These are phyloP conservation scores for Leptomonas pyrrhocoris DNA, from an alignment of 208 protist species.

Conservation along the genomic window DNA sequence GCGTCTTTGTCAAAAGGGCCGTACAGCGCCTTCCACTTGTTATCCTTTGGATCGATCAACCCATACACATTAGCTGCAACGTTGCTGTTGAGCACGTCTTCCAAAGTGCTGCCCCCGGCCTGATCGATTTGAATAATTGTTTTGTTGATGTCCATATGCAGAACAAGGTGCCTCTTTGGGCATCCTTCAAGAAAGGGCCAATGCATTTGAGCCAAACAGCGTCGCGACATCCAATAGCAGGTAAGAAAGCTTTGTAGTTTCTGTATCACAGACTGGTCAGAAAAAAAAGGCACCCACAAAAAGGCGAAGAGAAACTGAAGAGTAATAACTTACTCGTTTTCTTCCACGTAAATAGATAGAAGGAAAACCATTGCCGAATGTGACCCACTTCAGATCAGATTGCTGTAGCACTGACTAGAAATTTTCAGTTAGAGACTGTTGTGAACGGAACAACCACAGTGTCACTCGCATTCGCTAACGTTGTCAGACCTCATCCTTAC, in stretches of 20 bases:
- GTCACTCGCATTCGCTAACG: background rate
- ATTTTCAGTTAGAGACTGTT: too few relatives aligned
- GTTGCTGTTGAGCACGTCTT: slow-evolving; percentile 90
- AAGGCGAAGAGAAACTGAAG: background rate
- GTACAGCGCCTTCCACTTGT: slow-evolving; percentile 48
- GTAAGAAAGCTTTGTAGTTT: too few relatives aligned
- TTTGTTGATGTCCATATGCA: slow-evolving; percentile 93
- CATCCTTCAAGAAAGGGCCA: slow-evolving; percentile 57
- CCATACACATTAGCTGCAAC: slow-evolving; percentile 80
- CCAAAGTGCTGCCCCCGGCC: slow-evolving; percentile 71
- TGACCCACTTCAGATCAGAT: too few relatives aligned
- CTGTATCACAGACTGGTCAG: background rate
- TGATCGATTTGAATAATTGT: slow-evolving; percentile 89
- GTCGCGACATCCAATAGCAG: background rate
- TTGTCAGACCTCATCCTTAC: too few relatives aligned
- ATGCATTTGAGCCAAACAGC: slow-evolving; percentile 41
- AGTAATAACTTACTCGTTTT: too few relatives aligned
- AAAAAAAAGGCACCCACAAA: background rate
- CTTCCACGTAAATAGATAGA: too few relatives aligned
- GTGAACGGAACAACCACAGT: background rate
- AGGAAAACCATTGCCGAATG: too few relatives aligned
- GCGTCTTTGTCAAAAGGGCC: slow-evolving; percentile 44
- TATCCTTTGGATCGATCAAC: slow-evolving; percentile 30
- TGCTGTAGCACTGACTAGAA: too few relatives aligned
- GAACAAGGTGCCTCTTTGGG: slow-evolving; percentile 65